A percentile compares a stretch with the other conserved stretches of the same genome.
Evolutionary conservation across 2,329 filamentous ascomycete genomes (phyloP).

Genomic region (Aspergillus unguis): DNA sequence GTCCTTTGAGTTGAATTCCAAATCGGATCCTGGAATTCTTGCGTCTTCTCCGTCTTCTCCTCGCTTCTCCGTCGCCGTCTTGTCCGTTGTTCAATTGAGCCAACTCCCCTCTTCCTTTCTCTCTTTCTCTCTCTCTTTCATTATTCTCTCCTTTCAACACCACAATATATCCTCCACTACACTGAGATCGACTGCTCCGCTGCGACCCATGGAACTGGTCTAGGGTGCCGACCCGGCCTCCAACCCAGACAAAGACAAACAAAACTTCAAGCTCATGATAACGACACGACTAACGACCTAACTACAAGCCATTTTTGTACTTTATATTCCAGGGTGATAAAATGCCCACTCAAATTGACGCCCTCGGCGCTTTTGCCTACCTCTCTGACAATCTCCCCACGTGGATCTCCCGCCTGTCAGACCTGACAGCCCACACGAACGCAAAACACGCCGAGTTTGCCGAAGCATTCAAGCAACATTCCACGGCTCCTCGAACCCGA

Average conservation of each 20-base stretch:
- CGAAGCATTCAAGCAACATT: constrained; percentile 40
- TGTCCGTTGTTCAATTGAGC: not conserved
- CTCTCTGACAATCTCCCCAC: constrained; percentile 43
- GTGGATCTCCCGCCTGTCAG: constrained; percentile 45
- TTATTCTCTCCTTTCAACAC: not conserved
- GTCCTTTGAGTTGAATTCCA: not conserved
- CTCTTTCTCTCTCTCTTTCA: not conserved
- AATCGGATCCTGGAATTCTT: not conserved
- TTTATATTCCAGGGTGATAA: not conserved
- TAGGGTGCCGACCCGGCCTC: constrained; percentile 8
- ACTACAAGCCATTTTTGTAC: not conserved
- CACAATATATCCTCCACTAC: too few species aligned
- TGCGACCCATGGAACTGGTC: constrained; percentile 14
- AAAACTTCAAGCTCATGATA: constrained; percentile 10
- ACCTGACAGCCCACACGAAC: constrained; percentile 40
- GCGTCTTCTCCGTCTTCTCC: constrained; percentile 1
- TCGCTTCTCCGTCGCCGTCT: not conserved
- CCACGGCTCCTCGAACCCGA: constrained; percentile 26
- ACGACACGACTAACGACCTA: constrained; percentile 14
- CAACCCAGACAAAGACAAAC: not conserved
- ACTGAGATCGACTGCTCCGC: not conserved
- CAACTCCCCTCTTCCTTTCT: not conserved
- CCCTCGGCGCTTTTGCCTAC: constrained; percentile 44
- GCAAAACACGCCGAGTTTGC: constrained; percentile 43
- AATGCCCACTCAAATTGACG: constrained; percentile 35